phyloP scores from a whole-genome alignment of 129 eudicot genomes.

The Artemisia annua region DNA sequence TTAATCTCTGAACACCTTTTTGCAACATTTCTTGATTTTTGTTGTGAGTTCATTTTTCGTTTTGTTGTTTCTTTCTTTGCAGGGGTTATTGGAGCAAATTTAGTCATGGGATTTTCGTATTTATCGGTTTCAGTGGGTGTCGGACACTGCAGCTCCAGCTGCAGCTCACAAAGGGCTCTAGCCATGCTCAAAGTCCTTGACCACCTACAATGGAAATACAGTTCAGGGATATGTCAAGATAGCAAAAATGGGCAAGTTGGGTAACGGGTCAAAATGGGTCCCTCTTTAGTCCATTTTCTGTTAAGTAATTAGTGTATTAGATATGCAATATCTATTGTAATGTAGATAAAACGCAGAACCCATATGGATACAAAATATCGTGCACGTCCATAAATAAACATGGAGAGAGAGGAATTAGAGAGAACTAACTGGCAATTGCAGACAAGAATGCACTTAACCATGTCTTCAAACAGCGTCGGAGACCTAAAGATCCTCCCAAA shows the following conservation, averaged over 20 bases:
- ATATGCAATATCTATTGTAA: too few relatives aligned
- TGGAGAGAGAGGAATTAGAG: not conserved
- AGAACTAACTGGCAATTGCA: conserved; percentile 89
- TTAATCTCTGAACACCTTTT: conserved; percentile 24
- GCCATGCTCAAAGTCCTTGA: conserved; percentile 92
- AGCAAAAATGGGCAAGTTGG: too few relatives aligned
- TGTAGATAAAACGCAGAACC: too few relatives aligned
- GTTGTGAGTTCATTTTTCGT: conserved; percentile 24
- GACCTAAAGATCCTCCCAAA: conserved; percentile 88
- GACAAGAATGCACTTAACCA: conserved; percentile 85
- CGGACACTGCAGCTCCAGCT: conserved; percentile 50
- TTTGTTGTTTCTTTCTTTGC: conserved; percentile 51
- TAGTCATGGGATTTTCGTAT: conserved; percentile 4
- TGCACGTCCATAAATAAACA: too few relatives aligned
- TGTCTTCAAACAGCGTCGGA: conserved; percentile 89
- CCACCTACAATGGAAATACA: conserved; percentile 56
- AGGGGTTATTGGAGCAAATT: conserved; percentile 67
- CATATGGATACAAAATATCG: too few relatives aligned
- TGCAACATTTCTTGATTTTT: conserved; percentile 19
- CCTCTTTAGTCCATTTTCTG: too few relatives aligned
- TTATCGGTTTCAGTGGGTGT: conserved; percentile 23
- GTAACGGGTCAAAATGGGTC: too few relatives aligned
- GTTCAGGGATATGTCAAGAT: not conserved
- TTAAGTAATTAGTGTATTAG: too few relatives aligned
- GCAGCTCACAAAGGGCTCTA: conserved; percentile 83